A percentile compares a stretch with the other conserved stretches of the same genome.
These are phyloP conservation scores for Trichoderma simmonsii DNA, from an alignment of 2,329 filamentous ascomycete species.

Conservation along the genomic window DNA sequence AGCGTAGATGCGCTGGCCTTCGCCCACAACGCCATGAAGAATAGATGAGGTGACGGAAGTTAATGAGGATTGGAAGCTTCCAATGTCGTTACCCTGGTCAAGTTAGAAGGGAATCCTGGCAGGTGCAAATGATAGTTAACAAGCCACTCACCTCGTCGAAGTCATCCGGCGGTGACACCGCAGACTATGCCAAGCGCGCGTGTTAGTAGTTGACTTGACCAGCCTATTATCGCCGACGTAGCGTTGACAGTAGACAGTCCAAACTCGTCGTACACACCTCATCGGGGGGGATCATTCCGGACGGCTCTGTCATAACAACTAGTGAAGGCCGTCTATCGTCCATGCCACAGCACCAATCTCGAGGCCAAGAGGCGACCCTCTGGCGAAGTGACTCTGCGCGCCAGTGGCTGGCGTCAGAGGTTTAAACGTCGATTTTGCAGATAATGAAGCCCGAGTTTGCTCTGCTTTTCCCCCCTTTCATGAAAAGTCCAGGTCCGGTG, in stretches of 20 bases:
- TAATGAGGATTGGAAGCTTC: conserved; percentile 26
- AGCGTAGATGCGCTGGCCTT: conserved; percentile 33
- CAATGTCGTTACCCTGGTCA: conserved; percentile 23
- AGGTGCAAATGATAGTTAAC: background rate
- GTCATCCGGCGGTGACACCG: conserved; percentile 27
- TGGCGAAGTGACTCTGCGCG: background rate
- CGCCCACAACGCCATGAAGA: conserved; percentile 26
- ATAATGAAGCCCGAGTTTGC: background rate
- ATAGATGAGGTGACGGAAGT: conserved; percentile 31
- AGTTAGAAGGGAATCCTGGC: conserved; percentile 29
- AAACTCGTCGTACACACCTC: conserved; percentile 15
- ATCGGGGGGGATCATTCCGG: conserved; percentile 16
- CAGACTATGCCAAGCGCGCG: conserved; percentile 7
- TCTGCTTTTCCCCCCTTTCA: background rate
- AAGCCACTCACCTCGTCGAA: conserved; percentile 24
- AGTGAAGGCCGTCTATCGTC: conserved; percentile 1
- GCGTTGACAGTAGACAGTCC: background rate
- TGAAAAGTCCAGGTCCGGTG: background rate
- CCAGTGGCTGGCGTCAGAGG: background rate
- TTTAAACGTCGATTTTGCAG: background rate
- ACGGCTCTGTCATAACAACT: conserved; percentile 16
- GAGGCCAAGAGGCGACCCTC: background rate
- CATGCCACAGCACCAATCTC: background rate
- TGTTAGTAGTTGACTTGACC: conserved; percentile 3
- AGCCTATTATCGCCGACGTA: background rate